These are phyloP conservation scores for Medakamo hakoo DNA, from an alignment of 139 green algal species.

Conservation along the genomic window DNA sequence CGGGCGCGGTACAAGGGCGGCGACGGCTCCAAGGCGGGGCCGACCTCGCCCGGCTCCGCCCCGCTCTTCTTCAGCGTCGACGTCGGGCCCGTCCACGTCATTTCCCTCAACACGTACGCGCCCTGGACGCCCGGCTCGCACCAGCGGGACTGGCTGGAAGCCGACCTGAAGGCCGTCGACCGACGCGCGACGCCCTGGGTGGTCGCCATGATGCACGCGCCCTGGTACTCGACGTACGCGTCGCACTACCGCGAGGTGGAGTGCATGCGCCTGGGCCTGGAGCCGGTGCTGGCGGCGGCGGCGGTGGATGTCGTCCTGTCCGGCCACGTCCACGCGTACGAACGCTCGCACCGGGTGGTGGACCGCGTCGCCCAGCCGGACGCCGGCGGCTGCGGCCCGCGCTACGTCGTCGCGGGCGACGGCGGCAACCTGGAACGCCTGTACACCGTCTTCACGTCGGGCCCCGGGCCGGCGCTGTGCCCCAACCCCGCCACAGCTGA, in stretches of 20 bases:
- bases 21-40: not conserved
- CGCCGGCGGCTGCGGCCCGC: slow-evolving; percentile 1
- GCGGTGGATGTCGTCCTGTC: slow-evolving; percentile 20
- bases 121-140: not conserved
- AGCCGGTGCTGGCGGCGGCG: slow-evolving; percentile 2
- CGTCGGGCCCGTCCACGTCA: not conserved
- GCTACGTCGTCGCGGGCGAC: slow-evolving; percentile 12
- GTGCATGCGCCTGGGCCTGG: slow-evolving; percentile 1
- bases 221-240: slow-evolving; percentile 30
- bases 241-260: not conserved
- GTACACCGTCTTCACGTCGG: not conserved
- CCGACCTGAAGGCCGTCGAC: slow-evolving; percentile 26
- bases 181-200: slow-evolving; percentile 50
- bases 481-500: slow-evolving; percentile 3
- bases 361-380: too few species aligned
- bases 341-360: slow-evolving; percentile 13
- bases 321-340: slow-evolving; percentile 28
- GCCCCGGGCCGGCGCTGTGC: not conserved
- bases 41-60: too few species aligned
- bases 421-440: slow-evolving; percentile 22
- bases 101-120: not conserved
- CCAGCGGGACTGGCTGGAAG: slow-evolving; percentile 1
- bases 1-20: not conserved
- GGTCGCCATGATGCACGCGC: slow-evolving; percentile 52
- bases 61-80: not conserved